A percentile compares a stretch with the other conserved stretches of the same genome.
Conservation (phyloP, 2,329 filamentous ascomycete species). For the Xylariaceae sp. region DNA sequence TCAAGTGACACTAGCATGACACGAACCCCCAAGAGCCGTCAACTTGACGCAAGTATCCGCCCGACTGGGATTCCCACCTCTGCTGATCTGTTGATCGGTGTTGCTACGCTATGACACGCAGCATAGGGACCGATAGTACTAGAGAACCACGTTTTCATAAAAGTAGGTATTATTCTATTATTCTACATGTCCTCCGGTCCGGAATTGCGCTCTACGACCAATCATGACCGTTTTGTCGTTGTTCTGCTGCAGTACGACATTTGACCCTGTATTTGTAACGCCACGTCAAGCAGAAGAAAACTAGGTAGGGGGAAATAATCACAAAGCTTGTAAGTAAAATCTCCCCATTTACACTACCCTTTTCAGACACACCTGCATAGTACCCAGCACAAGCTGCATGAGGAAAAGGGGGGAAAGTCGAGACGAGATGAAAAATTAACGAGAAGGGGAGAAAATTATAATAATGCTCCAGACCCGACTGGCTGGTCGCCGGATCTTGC, state of each 20-base stretch:
- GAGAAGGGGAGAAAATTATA: too few species aligned
- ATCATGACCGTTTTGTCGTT: neutral
- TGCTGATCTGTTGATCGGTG: neutral
- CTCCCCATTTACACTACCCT: too few species aligned
- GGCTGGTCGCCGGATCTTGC: neutral
- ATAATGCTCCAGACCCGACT: neutral
- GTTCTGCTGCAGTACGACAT: conserved; percentile 5
- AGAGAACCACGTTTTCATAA: neutral
- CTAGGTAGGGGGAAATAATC: too few species aligned
- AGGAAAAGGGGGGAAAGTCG: neutral
- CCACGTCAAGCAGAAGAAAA: neutral
- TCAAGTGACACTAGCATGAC: conserved; percentile 14
- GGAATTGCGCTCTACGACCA: neutral
- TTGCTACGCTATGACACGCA: neutral
- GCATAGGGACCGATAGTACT: too few species aligned
- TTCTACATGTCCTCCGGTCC: neutral
- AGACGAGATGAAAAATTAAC: too few species aligned
- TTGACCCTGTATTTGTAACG: neutral
- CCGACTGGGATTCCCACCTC: conserved; percentile 17
- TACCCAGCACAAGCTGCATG: neutral
- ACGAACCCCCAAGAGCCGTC: conserved; percentile 13
- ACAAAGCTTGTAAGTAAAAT: too few species aligned
- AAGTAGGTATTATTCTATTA: neutral
- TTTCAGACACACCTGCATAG: too few species aligned
- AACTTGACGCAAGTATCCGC: conserved; percentile 22